Evolutionary conservation across 1,284 basidiomycete species (phyloP), one percentile per base, ranked within the genome.

Genomic region (Stygiomarasmius scandens): DNA sequence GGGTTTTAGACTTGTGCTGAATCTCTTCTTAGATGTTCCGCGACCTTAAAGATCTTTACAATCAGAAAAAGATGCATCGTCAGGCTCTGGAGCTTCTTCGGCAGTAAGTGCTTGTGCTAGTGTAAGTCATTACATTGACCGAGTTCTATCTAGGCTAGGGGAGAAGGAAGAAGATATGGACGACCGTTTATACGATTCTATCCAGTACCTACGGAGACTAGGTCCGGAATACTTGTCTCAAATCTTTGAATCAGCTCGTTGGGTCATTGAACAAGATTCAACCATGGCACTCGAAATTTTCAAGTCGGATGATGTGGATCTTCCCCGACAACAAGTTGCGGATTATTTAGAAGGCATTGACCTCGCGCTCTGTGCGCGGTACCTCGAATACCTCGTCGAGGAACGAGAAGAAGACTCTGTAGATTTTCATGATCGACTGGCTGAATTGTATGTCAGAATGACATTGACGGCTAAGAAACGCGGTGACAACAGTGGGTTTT

Each of bases 61-160:
- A 93, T 66, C 95, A 94, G 47, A 96, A 96, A 78, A 91, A 92
- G 74, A 96, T 96, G 93, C 97, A 99, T 66, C 80, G 79, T 5
- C 92, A 96, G 71, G 96, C 96, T 0, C 74, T 99, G 58, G 77
- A 82, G 20, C 80, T 98, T 45, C 79, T 99, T 12, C 82, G 84
- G 68, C 84, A 91, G 95, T 94, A 63, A 67, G 88, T 74, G 27
- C 36, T 41, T 22, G 20, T 34, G 50, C 44, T 44, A 34, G 54
- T 44, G 11, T 46, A 45, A 16, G 24, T 51, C 16, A 24, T 56
- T n/a, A 11, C 25, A 27, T 61, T 25, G 25, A 54, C 32, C 29
- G 6, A 27, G 23, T 24, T 43, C 23, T 25, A 36, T 41, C 11
- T 61, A 96, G 95, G 58, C 75, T 95, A 60, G 88, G 91, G 57